These are phyloP conservation scores for Penicillium psychrosexuale DNA, from an alignment of 2,329 filamentous ascomycete genomes.

Conservation along the genomic window DNA sequence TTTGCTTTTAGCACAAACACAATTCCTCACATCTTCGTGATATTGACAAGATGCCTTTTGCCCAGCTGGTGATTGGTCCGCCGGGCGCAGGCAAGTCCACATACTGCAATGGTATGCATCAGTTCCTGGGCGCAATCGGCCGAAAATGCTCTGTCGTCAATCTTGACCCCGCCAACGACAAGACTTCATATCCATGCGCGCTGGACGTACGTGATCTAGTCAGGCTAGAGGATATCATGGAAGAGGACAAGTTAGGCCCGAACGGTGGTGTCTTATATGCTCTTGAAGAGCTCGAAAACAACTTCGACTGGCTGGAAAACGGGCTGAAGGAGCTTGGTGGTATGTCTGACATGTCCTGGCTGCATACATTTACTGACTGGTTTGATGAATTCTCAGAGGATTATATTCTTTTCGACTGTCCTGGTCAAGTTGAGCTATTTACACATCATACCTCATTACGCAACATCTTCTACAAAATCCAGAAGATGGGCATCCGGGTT, in stretches of 20 bases:
- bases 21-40: background rate
- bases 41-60: conserved; percentile 50
- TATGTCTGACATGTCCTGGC: conserved; percentile 28
- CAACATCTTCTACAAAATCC: conserved; percentile 85
- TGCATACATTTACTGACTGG: background rate
- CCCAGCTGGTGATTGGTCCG: conserved; percentile 87
- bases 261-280: conserved; percentile 93
- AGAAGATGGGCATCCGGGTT: conserved; percentile 90
- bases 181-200: conserved; percentile 81
- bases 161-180: conserved; percentile 94
- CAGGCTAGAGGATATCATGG: conserved; percentile 93
- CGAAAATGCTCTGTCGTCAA: conserved; percentile 94
- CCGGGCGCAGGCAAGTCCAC: conserved; percentile 96
- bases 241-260: conserved; percentile 80
- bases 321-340: conserved; percentile 71
- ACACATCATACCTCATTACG: conserved; percentile 90
- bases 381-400: conserved; percentile 58
- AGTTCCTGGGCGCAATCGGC: conserved; percentile 94
- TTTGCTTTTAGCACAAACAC: background rate
- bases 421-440: conserved; percentile 94
- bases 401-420: conserved; percentile 93
- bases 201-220: conserved; percentile 87
- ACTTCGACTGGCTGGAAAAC: conserved; percentile 86
- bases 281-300: conserved; percentile 89
- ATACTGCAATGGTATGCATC: conserved; percentile 98